A percentile compares a stretch with the other conserved stretches of the same genome.
phyloP scores from a whole-genome alignment of 495 filamentous ascomycete species.

The Tuber melanosporum region DNA sequence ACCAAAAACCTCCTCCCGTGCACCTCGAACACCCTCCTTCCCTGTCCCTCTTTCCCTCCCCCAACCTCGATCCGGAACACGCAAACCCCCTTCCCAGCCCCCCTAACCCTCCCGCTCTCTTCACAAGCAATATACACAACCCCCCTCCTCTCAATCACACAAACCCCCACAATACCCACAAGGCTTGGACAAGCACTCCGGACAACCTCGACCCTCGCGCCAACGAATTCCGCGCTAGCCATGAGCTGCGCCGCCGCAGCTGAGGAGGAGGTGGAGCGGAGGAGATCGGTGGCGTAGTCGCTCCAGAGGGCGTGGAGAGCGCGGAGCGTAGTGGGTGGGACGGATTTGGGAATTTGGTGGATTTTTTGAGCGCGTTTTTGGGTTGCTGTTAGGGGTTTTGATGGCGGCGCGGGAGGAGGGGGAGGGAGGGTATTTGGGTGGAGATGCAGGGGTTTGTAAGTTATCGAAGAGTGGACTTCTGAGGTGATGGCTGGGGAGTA shows the following conservation, averaged over 20 bases:
- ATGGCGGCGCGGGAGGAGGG: background rate
- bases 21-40: slow-evolving; percentile 63
- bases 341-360: background rate
- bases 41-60: slow-evolving; percentile 62
- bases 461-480: background rate
- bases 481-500: background rate
- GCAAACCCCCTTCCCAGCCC: background rate
- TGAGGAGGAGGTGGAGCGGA: background rate
- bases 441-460: background rate
- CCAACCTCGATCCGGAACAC: slow-evolving; percentile 48
- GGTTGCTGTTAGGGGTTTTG: slow-evolving; percentile 25
- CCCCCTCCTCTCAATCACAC: background rate
- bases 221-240: background rate
- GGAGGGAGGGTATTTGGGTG: background rate
- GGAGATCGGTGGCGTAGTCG: background rate
- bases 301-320: background rate
- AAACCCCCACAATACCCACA: slow-evolving; percentile 52
- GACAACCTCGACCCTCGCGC: background rate
- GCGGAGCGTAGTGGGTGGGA: background rate
- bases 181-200: background rate
- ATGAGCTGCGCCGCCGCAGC: background rate
- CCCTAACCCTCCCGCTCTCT: background rate
- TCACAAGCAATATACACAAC: background rate
- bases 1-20: slow-evolving; percentile 34
- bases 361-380: background rate